Conservation (phyloP, 2,329 filamentous ascomycete species). For the Leptographium galeiforme region DNA sequence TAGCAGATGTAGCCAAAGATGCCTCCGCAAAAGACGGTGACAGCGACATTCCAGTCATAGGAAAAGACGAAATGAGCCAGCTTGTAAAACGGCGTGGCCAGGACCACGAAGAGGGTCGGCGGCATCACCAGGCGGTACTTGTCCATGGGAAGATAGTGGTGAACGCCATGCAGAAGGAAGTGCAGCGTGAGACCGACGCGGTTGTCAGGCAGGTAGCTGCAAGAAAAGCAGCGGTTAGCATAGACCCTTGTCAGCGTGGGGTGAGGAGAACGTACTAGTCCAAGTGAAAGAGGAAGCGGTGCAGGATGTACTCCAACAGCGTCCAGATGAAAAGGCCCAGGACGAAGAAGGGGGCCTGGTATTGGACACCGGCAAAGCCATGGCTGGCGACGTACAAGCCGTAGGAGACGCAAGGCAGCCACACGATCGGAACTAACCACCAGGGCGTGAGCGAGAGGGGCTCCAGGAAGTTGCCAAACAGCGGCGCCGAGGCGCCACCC, state of each 20-base stretch:
- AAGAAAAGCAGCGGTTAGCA: neutral
- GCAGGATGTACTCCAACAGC: conserved; percentile 75
- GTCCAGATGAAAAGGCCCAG: conserved; percentile 73
- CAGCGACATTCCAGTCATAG: conserved; percentile 73
- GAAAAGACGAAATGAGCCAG: conserved; percentile 71
- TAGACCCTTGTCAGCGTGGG: neutral
- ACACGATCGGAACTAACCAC: conserved; percentile 76
- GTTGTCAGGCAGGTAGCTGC: conserved; percentile 79
- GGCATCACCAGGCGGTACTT: conserved; percentile 96
- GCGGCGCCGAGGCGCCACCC: conserved; percentile 77
- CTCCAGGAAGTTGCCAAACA: conserved; percentile 98
- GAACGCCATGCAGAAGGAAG: conserved; percentile 90
- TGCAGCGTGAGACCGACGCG: conserved; percentile 73
- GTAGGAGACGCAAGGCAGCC: conserved; percentile 70
- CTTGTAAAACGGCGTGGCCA: conserved; percentile 86
- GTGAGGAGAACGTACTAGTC: conserved; percentile 55
- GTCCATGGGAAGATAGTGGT: conserved; percentile 99
- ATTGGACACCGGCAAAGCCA: conserved; percentile 38
- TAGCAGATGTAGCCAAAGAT: conserved; percentile 95
- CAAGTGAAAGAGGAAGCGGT: conserved; percentile 86
- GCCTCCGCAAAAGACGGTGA: conserved; percentile 72
- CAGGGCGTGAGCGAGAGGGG: conserved; percentile 90
- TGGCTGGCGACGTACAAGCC: conserved; percentile 52
- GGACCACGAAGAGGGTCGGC: conserved; percentile 67
- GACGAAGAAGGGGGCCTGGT: conserved; percentile 48